These are phyloP conservation scores for Salvia hispanica DNA, from an alignment of 257 asterid species.

Conservation along the genomic window DNA sequence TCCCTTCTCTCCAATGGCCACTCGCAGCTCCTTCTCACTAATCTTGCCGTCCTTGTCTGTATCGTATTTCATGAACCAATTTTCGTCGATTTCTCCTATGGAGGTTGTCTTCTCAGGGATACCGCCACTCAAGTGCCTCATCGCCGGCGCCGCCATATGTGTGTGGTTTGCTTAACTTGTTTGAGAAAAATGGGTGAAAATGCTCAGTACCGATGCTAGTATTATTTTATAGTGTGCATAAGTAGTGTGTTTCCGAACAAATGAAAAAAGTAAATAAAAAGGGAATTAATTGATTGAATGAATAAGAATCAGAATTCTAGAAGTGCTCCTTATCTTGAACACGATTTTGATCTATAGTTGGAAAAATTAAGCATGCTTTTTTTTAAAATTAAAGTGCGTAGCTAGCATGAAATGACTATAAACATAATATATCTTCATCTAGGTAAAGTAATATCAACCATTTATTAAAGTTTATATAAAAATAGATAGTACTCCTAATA, in stretches of 20 bases:
- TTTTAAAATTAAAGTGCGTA: too few relatives aligned
- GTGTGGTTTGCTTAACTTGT: not conserved
- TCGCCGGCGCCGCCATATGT: not conserved
- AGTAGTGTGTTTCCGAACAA: too few relatives aligned
- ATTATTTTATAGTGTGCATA: not conserved
- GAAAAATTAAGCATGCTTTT: not conserved
- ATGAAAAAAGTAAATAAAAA: too few relatives aligned
- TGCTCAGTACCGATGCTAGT: not conserved
- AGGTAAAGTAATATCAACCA: too few relatives aligned
- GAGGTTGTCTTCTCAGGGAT: not conserved
- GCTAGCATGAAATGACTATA: too few relatives aligned
- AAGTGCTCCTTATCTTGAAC: not conserved
- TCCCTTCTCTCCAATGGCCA: slow-evolving; percentile 23
- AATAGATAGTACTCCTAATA: too few relatives aligned
- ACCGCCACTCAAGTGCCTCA: not conserved
- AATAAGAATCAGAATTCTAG: too few relatives aligned
- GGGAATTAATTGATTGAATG: too few relatives aligned
- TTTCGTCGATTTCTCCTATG: slow-evolving; percentile 4
- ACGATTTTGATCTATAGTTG: not conserved
- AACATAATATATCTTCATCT: too few relatives aligned
- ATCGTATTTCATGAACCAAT: slow-evolving; percentile 22
- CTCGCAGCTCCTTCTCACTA: slow-evolving; percentile 26
- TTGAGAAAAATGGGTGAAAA: not conserved
- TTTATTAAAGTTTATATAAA: too few relatives aligned
- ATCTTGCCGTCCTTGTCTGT: slow-evolving; percentile 4